phyloP scores from a whole-genome alignment of 768 basidiomycete species.

The Boletus vermiculosoides region DNA sequence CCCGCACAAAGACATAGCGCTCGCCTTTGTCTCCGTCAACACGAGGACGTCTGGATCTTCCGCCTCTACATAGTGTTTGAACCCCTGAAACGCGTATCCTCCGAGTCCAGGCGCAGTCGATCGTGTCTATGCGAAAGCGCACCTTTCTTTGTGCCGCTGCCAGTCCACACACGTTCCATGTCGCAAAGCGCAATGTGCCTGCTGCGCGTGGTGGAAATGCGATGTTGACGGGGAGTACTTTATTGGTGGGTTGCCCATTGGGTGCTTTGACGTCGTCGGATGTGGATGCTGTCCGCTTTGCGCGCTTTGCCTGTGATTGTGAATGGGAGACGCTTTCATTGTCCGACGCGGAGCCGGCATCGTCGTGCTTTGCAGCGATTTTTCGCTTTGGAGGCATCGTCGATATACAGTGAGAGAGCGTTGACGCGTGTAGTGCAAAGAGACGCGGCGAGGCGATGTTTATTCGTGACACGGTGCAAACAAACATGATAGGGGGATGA shows the following conservation, averaged over 20 bases:
- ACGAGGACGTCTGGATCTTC: constrained; percentile 85
- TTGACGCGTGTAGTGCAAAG: neutral
- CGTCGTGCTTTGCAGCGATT: constrained; percentile 34
- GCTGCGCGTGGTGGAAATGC: constrained; percentile 48
- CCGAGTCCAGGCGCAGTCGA: no score
- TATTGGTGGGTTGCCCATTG: constrained; percentile 71
- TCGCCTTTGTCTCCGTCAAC: constrained; percentile 83
- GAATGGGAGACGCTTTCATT: constrained; percentile 27
- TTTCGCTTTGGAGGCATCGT: constrained; percentile 36
- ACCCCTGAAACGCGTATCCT: constrained; percentile 50
- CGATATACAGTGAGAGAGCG: neutral
- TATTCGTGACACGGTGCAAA: neutral
- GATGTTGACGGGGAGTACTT: constrained; percentile 62
- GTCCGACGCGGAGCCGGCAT: constrained; percentile 30
- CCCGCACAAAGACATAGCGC: neutral
- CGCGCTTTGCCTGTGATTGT: constrained; percentile 24
- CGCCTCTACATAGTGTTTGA: constrained; percentile 77
- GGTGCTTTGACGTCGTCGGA: constrained; percentile 22
- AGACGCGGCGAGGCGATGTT: neutral
- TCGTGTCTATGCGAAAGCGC: neutral
- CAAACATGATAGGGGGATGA: neutral
- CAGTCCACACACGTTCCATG: constrained; percentile 83
- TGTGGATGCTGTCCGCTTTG: constrained; percentile 25
- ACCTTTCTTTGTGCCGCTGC: constrained; percentile 80
- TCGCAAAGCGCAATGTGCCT: constrained; percentile 53